Percentiles rank a stretch among this genome's conserved stretches.
phyloP scores from a whole-genome alignment of 2,329 filamentous ascomycete species.

The Beauveria brongniartii region DNA sequence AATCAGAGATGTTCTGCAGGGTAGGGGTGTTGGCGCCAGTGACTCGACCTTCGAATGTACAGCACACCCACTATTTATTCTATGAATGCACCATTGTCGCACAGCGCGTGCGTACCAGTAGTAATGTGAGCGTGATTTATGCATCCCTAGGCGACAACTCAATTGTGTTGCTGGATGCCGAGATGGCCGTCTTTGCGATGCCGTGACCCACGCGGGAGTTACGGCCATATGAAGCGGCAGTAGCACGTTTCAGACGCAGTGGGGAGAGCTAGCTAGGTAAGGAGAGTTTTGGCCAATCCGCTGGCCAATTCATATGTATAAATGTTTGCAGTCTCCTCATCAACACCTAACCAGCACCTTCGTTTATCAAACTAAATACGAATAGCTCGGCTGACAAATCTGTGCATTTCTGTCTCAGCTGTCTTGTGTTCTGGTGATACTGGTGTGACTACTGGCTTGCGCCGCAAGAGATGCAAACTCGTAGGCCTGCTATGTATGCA shows the following conservation, averaged over 20 bases:
- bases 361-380: no score
- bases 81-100: no score
- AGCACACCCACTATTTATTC: neutral
- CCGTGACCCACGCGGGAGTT: neutral
- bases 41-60: neutral
- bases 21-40: neutral
- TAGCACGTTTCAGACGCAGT: constrained; percentile 7
- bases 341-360: no score
- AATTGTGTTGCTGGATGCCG: neutral
- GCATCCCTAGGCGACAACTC: neutral
- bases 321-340: no score
- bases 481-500: no score
- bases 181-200: neutral
- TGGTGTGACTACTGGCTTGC: no score
- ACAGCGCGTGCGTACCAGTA: neutral
- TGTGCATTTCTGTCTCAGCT: no score
- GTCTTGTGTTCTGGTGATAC: no score
- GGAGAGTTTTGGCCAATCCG: no score
- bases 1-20: neutral
- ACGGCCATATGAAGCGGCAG: neutral
- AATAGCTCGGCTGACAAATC: no score
- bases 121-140: neutral
- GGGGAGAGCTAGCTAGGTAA: no score
- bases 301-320: neutral
- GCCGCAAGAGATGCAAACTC: no score